A percentile compares a stretch with the other conserved stretches of the same genome.
Evolutionary conservation across 768 basidiomycete genomes (phyloP).

Genomic region (Lepiota subincarnata): DNA sequence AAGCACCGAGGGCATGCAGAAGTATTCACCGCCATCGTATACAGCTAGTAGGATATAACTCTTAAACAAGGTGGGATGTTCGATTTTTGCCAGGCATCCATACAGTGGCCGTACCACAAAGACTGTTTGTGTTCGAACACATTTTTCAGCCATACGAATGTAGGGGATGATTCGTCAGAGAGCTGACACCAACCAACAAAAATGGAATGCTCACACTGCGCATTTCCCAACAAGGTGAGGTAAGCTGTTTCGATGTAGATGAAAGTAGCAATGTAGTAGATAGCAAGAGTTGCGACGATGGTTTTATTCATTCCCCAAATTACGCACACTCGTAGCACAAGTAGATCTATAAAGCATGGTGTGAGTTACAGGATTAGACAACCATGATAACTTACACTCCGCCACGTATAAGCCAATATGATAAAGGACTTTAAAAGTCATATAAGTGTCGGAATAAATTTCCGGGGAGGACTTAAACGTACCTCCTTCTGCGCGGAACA

Average conservation of each 20-base stretch:
- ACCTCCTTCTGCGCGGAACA: too few relatives aligned
- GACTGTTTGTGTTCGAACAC: neutral
- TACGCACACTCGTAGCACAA: neutral
- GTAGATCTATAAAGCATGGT: neutral
- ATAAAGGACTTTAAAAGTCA: neutral
- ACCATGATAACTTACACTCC: neutral
- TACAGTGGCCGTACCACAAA: neutral
- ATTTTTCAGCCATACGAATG: neutral
- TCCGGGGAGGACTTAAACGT: too few relatives aligned
- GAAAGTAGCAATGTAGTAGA: neutral
- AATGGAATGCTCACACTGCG: too few relatives aligned
- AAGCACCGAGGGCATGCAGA: neutral
- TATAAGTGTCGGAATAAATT: neutral
- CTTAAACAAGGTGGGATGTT: neutral
- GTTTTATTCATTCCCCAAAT: neutral
- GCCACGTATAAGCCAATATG: neutral
- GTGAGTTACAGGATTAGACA: neutral
- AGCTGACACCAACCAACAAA: neutral
- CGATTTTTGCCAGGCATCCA: neutral
- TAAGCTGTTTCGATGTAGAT: too few relatives aligned
- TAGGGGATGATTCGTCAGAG: neutral
- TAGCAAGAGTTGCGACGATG: neutral
- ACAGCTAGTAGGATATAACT: neutral
- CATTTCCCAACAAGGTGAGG: too few relatives aligned
- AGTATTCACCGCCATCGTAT: neutral